Conservation (phyloP, 139 green algal genomes). For the Haematococcus lacustris region DNA sequence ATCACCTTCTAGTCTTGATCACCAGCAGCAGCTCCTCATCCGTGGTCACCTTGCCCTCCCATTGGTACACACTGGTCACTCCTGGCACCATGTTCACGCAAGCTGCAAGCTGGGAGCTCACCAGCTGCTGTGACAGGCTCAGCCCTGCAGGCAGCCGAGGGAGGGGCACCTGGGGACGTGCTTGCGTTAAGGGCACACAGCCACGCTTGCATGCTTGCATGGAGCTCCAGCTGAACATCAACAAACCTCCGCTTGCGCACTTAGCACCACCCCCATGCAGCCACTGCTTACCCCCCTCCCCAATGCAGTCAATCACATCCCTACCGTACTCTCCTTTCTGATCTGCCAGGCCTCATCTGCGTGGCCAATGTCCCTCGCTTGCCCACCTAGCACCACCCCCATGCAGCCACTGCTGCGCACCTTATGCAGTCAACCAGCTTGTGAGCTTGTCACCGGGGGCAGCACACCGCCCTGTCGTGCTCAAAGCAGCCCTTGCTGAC, state of each 20-base stretch:
- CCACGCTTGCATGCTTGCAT: not conserved
- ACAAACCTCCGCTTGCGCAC: not conserved
- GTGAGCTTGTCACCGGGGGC: too few relatives aligned
- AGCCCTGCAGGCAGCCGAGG: conserved; percentile 1
- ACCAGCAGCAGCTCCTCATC: conserved; percentile 73
- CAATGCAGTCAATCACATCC: not conserved
- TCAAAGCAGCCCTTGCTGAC: not conserved
- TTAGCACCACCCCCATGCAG: not conserved
- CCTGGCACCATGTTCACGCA: conserved; percentile 81
- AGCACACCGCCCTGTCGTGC: too few relatives aligned
- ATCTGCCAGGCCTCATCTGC: too few relatives aligned
- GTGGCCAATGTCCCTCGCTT: too few relatives aligned
- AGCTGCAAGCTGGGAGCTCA: conserved; percentile 59
- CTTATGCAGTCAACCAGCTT: too few relatives aligned
- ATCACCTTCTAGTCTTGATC: conserved; percentile 58
- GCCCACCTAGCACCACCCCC: too few relatives aligned
- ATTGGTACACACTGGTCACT: conserved; percentile 60
- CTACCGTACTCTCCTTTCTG: too few relatives aligned
- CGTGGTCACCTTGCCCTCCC: conserved; percentile 63
- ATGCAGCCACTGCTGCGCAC: too few relatives aligned
- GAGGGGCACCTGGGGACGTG: not conserved
- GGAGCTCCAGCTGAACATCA: not conserved
- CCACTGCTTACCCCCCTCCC: not conserved
- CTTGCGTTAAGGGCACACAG: not conserved
- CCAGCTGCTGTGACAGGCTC: conserved; percentile 41